Conservation (phyloP, 257 asterid genomes). For the Plantago elongata region DNA sequence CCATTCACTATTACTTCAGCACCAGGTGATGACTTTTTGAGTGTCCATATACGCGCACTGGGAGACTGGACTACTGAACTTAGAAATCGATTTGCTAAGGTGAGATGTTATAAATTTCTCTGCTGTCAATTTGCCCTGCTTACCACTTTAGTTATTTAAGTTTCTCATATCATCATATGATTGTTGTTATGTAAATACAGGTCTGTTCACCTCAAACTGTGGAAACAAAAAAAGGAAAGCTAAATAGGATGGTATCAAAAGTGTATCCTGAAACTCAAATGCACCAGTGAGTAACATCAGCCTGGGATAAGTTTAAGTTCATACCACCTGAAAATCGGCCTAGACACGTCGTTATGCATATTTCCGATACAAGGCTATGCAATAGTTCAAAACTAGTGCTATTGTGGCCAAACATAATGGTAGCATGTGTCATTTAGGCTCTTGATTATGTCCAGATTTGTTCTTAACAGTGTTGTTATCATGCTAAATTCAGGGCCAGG, state of each 20-base stretch:
- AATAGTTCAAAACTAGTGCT: too few relatives aligned
- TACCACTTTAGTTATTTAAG: not conserved
- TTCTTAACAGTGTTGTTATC: not conserved
- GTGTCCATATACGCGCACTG: slow-evolving; percentile 75
- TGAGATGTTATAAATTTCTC: slow-evolving; percentile 8
- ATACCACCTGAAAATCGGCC: too few relatives aligned
- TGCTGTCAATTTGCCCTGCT: not conserved
- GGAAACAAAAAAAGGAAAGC: slow-evolving; percentile 44
- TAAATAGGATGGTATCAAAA: slow-evolving; percentile 67
- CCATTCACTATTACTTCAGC: slow-evolving; percentile 96
- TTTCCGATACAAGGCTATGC: too few relatives aligned
- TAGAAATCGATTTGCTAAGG: slow-evolving; percentile 55
- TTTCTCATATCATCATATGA: not conserved
- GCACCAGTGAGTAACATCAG: slow-evolving; percentile 39
- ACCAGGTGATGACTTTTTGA: slow-evolving; percentile 76
- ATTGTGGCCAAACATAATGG: too few relatives aligned
- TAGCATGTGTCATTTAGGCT: too few relatives aligned
- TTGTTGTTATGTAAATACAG: slow-evolving; percentile 26
- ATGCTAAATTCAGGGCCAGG: slow-evolving; percentile 25
- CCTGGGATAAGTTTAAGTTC: too few relatives aligned
- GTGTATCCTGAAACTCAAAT: slow-evolving; percentile 38
- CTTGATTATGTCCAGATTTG: not conserved
- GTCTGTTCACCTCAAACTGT: slow-evolving; percentile 50
- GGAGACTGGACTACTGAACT: slow-evolving; percentile 98
- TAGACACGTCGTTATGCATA: too few relatives aligned